phyloP scores from a whole-genome alignment of 257 asterid species.

The Nemophila menziesii region DNA sequence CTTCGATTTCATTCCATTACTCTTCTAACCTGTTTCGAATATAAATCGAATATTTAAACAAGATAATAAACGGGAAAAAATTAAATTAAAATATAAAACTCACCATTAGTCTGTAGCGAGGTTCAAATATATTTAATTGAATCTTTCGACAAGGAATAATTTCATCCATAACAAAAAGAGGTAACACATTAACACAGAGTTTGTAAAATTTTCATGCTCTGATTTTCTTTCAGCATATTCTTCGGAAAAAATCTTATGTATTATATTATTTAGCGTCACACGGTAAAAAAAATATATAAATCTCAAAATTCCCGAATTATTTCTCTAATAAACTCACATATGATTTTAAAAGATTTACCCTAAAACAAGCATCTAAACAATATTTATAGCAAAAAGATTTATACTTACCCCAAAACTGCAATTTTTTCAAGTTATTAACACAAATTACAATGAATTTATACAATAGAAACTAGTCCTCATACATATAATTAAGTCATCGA shows the following conservation, averaged over 20 bases:
- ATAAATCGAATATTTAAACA: not conserved
- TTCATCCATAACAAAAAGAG: slow-evolving; percentile 97
- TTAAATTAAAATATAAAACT: slow-evolving; percentile 20
- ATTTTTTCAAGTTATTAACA: no score
- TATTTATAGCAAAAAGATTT: no score
- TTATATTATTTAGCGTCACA: slow-evolving; percentile 87
- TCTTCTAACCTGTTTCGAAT: slow-evolving; percentile 69
- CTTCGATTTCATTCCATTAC: slow-evolving; percentile 97
- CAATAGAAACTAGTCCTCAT: no score
- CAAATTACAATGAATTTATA: no score
- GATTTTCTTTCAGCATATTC: slow-evolving; percentile 79
- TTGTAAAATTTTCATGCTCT: slow-evolving; percentile 62
- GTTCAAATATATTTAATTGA: slow-evolving; percentile 93
- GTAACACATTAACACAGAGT: slow-evolving; percentile 66
- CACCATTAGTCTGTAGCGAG: slow-evolving; percentile 98
- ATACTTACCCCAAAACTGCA: no score
- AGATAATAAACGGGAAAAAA: no score
- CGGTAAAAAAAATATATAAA: slow-evolving; percentile 34
- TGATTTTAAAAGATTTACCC: no score
- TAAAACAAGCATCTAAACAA: no score
- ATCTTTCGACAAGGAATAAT: slow-evolving; percentile 89
- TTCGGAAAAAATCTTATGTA: slow-evolving; percentile 80
- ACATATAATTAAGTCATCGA: no score
- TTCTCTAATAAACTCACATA: no score
- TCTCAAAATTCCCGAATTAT: not conserved